Conservation (phyloP, 345 rosid species). For the Limnanthes douglasii region DNA sequence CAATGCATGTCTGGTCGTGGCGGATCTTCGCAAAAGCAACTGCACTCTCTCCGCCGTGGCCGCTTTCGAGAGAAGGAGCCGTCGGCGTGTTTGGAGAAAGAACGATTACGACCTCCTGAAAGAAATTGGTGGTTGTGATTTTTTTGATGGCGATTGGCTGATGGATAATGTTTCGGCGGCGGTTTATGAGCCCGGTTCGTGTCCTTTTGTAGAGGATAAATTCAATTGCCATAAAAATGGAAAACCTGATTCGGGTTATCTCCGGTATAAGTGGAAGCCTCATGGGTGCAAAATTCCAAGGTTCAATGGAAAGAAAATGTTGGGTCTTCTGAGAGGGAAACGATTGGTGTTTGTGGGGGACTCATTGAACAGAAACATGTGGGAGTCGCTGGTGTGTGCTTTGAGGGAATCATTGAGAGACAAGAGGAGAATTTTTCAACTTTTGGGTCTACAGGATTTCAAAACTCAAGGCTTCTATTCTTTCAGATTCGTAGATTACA, state of each 20-base stretch:
- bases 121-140: slow-evolving; percentile 37
- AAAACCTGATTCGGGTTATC: slow-evolving; percentile 28
- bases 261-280: slow-evolving; percentile 34
- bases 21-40: slow-evolving; percentile 21
- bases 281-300: slow-evolving; percentile 45
- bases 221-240: slow-evolving; percentile 57
- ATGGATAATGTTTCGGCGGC: slow-evolving; percentile 30
- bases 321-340: slow-evolving; percentile 44
- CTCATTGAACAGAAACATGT: slow-evolving; percentile 60
- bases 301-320: slow-evolving; percentile 50
- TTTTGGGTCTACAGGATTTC: slow-evolving; percentile 22
- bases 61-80: slow-evolving; percentile 16
- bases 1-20: slow-evolving; percentile 22
- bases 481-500: slow-evolving; percentile 22
- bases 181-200: slow-evolving; percentile 37
- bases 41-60: slow-evolving; percentile 27
- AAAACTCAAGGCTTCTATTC: slow-evolving; percentile 35
- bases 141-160: slow-evolving; percentile 54
- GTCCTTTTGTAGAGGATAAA: slow-evolving; percentile 38
- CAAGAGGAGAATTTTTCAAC: slow-evolving; percentile 27
- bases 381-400: slow-evolving; percentile 57
- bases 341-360: slow-evolving; percentile 57
- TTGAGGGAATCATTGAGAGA: slow-evolving; percentile 41
- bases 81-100: slow-evolving; percentile 9
- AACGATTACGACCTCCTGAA: slow-evolving; percentile 9